A percentile compares a stretch with the other conserved stretches of the same genome.
Evolutionary conservation across 106 monocot species (phyloP).

Genomic region (Platanthera zijinensis): DNA sequence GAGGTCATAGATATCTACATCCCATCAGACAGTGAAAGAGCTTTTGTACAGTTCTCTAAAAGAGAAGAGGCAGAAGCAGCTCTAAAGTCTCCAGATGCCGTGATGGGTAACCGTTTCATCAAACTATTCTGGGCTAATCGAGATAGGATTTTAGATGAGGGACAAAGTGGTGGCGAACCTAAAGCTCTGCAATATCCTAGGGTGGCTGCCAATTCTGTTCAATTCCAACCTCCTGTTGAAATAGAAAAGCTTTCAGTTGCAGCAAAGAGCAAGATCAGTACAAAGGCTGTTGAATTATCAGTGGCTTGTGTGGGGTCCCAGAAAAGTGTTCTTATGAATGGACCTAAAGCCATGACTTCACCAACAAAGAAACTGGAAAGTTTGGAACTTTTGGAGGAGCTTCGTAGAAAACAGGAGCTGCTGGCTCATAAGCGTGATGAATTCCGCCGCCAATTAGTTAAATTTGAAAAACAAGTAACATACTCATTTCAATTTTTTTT

Average conservation of each 20-base stretch:
- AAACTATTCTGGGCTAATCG: constrained; percentile 96
- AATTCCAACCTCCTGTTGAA: constrained; percentile 17
- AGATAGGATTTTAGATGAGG: constrained; percentile 63
- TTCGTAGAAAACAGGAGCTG: constrained; percentile 85
- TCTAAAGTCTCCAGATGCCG: constrained; percentile 86
- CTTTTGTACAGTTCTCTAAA: constrained; percentile 92
- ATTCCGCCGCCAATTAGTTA: constrained; percentile 68
- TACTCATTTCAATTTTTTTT: neutral
- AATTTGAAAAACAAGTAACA: constrained; percentile 77
- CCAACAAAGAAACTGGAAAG: constrained; percentile 46
- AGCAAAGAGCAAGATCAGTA: constrained; percentile 26
- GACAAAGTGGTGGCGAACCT: constrained; percentile 12
- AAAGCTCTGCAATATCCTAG: constrained; percentile 6
- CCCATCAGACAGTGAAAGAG: constrained; percentile 73
- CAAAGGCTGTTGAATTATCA: constrained; percentile 15
- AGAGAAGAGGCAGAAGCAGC: constrained; percentile 95
- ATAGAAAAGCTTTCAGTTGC: constrained; percentile 20
- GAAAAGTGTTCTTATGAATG: constrained; percentile 26
- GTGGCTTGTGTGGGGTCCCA: constrained; percentile 7
- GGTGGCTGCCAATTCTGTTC: neutral
- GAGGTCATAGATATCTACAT: constrained; percentile 76
- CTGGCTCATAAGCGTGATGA: constrained; percentile 77
- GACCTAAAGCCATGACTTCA: constrained; percentile 26
- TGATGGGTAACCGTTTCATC: constrained; percentile 98
- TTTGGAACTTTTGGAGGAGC: constrained; percentile 79